Percentiles rank a stretch among this genome's conserved stretches.
Conservation (phyloP, 805 yeast genomes). For the Candida lessepsii region DNA sequence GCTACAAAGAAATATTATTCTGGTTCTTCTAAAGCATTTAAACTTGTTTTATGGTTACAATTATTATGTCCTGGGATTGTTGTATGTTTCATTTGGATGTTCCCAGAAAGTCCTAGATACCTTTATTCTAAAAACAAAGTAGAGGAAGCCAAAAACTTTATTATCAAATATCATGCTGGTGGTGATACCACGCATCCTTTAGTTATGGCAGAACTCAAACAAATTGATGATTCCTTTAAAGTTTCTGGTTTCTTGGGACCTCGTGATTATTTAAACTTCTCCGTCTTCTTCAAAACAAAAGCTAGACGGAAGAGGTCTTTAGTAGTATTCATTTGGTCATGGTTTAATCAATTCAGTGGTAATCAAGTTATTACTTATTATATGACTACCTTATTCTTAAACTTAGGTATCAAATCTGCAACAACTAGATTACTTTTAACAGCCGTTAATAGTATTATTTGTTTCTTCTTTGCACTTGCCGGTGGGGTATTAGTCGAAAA, state of each 20-base stretch:
- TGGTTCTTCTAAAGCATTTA: conserved; percentile 28
- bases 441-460: conserved; percentile 35
- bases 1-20: conserved; percentile 36
- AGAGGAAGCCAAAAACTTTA: conserved; percentile 25
- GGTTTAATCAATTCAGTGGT: conserved; percentile 46
- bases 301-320: conserved; percentile 15
- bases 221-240: conserved; percentile 25
- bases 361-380: conserved; percentile 50
- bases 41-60: conserved; percentile 22
- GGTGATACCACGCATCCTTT: conserved; percentile 20
- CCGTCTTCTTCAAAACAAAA: conserved; percentile 9
- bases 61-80: conserved; percentile 41
- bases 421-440: conserved; percentile 28
- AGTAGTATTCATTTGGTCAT: conserved; percentile 26
- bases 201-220: conserved; percentile 33
- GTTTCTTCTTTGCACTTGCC: conserved; percentile 30
- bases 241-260: conserved; percentile 13
- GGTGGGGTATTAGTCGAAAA: conserved; percentile 33
- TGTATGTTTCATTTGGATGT: conserved; percentile 28
- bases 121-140: conserved; percentile 31
- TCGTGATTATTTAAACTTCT: conserved; percentile 16
- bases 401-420: conserved; percentile 51
- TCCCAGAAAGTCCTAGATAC: conserved; percentile 52
- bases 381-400: conserved; percentile 44
- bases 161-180: conserved; percentile 16